Conservation (phyloP, 768 basidiomycete species). For the Termitomyces bulborhizus region DNA sequence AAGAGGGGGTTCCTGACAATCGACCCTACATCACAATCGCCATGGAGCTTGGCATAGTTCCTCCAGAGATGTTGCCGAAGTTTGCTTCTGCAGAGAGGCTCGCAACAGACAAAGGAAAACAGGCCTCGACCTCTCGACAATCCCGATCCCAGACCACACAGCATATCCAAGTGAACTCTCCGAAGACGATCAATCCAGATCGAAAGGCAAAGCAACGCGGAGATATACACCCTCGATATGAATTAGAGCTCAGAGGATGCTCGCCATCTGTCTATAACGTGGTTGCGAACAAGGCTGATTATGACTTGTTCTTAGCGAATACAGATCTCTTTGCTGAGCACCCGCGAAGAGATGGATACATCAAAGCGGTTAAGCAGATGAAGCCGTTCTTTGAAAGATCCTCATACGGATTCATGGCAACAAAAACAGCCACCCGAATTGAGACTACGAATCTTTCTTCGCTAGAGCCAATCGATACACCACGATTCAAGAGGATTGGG, state of each 20-base stretch:
- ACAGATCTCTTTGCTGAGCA: background rate
- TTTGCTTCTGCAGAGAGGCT: background rate
- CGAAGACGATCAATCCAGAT: background rate
- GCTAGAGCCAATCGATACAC: background rate
- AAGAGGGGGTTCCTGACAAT: background rate
- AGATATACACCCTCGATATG: conserved; percentile 1
- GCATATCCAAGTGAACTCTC: background rate
- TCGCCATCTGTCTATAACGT: no score
- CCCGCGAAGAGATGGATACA: background rate
- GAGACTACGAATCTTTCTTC: background rate
- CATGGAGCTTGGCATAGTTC: conserved; percentile 2
- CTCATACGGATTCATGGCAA: background rate
- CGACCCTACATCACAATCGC: conserved; percentile 3
- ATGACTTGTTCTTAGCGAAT: no score
- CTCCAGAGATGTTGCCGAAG: background rate
- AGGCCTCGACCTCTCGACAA: background rate
- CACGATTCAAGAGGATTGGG: background rate
- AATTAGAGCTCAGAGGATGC: background rate
- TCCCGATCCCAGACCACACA: no score
- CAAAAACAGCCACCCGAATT: background rate
- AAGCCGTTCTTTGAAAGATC: background rate
- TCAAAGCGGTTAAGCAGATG: background rate
- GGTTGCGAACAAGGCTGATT: no score
- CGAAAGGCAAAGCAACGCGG: background rate
- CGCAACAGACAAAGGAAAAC: background rate